Evolutionary conservation across 768 basidiomycete genomes (phyloP).

Genomic region (Gloeopeniophorella convolvens): DNA sequence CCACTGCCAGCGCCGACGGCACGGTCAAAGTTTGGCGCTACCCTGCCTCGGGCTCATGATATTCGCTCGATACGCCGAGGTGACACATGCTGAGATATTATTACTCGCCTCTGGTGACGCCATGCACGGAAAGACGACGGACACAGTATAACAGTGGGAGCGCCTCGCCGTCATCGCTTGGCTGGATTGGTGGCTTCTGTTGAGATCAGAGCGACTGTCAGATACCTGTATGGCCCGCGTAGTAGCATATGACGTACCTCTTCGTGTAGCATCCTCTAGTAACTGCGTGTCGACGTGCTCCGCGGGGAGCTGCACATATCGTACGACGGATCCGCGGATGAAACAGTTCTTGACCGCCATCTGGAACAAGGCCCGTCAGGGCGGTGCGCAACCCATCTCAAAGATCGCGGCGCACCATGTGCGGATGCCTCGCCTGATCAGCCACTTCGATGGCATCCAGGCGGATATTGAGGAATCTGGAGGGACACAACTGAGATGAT

Average conservation of each 20-base stretch:
- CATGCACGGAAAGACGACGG: background rate
- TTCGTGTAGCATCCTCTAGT: conserved; percentile 91
- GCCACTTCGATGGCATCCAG: conserved; percentile 89
- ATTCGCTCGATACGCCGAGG: background rate
- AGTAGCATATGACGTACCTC: conserved; percentile 52
- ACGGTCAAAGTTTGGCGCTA: conserved; percentile 85
- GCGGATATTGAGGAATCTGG: conserved; percentile 91
- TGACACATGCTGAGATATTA: background rate
- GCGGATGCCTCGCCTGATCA: conserved; percentile 90
- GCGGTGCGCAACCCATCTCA: no score
- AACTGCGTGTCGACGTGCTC: conserved; percentile 93
- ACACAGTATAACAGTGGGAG: background rate
- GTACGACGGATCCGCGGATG: conserved; percentile 95
- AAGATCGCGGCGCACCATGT: conserved; percentile 63
- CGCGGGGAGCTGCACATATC: conserved; percentile 92
- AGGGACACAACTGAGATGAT: background rate
- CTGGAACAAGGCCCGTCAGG: conserved; percentile 34
- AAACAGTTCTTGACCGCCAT: conserved; percentile 99
- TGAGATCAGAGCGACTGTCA: background rate
- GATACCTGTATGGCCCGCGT: background rate
- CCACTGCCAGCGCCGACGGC: conserved; percentile 88
- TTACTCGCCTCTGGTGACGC: background rate
- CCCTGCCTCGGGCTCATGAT: conserved; percentile 23
- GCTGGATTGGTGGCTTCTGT: conserved; percentile 12
- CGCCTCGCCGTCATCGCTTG: conserved; percentile 12